phyloP scores from a whole-genome alignment of 2,329 filamentous ascomycete species.

The Curvularia spicifera region DNA sequence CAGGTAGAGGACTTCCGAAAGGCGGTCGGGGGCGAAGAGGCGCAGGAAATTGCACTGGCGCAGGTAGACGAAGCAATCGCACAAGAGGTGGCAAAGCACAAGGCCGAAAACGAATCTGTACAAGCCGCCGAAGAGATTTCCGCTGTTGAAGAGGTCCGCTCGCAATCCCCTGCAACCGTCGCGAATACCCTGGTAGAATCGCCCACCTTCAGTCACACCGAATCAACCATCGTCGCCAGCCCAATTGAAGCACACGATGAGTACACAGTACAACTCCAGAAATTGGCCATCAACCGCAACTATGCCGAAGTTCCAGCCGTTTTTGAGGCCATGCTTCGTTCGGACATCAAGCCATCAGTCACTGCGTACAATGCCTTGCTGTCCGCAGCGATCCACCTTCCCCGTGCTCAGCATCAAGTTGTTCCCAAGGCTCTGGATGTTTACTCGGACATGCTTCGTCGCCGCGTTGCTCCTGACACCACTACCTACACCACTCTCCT shows the following conservation, averaged over 20 bases:
- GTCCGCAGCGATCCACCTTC: constrained; percentile 81
- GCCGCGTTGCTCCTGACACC: constrained; percentile 79
- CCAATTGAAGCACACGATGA: constrained; percentile 66
- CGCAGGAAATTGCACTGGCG: constrained; percentile 67
- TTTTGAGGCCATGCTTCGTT: constrained; percentile 87
- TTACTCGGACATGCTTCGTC: constrained; percentile 93
- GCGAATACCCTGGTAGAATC: constrained; percentile 39
- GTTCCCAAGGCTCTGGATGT: constrained; percentile 92
- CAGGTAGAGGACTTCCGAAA: constrained; percentile 67
- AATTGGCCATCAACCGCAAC: constrained; percentile 72
- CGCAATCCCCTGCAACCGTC: constrained; percentile 42
- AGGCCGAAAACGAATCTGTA: constrained; percentile 56
- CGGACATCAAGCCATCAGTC: constrained; percentile 79
- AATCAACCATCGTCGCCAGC: constrained; percentile 64
- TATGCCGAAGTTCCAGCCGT: constrained; percentile 88
- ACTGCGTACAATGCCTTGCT: constrained; percentile 92
- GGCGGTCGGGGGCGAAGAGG: constrained; percentile 56
- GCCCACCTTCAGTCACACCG: constrained; percentile 35
- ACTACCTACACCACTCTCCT: constrained; percentile 90
- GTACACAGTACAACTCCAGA: constrained; percentile 79
- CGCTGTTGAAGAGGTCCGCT: constrained; percentile 37
- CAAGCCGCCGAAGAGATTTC: constrained; percentile 41
- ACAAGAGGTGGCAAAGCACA: constrained; percentile 72
- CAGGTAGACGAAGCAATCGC: constrained; percentile 86
- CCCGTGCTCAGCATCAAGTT: constrained; percentile 78